A percentile compares a stretch with the other conserved stretches of the same genome.
Evolutionary conservation across 805 yeast genomes (phyloP).

Genomic region (Diddensiella caesifluorescens): DNA sequence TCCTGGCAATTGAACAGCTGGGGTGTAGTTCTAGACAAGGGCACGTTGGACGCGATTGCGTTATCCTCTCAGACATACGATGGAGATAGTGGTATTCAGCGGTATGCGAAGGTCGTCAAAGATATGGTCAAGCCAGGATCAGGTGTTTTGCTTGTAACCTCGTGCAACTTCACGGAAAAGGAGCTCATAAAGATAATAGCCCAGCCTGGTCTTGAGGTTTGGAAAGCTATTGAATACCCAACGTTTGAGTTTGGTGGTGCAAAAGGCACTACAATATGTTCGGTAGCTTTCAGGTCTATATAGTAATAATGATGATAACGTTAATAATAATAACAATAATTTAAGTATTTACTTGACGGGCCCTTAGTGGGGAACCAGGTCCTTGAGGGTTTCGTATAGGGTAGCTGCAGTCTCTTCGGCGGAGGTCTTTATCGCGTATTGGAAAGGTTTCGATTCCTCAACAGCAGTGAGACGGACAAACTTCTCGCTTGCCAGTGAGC

Average conservation of each 20-base stretch:
- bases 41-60: constrained; percentile 96
- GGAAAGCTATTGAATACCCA: constrained; percentile 72
- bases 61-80: constrained; percentile 55
- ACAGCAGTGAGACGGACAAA: constrained; percentile 70
- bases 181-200: constrained; percentile 61
- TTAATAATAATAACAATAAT: neutral
- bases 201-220: constrained; percentile 44
- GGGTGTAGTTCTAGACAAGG: constrained; percentile 85
- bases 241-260: constrained; percentile 84
- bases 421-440: constrained; percentile 74
- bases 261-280: constrained; percentile 82
- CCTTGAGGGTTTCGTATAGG: constrained; percentile 40
- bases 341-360: too few relatives aligned
- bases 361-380: too few relatives aligned
- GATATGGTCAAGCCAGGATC: constrained; percentile 51
- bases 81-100: constrained; percentile 33
- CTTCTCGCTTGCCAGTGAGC: constrained; percentile 78
- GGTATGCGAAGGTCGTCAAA: constrained; percentile 58
- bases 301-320: neutral
- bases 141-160: constrained; percentile 68
- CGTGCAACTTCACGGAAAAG: constrained; percentile 86
- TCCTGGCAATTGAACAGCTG: constrained; percentile 39
- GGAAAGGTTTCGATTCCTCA: constrained; percentile 63
- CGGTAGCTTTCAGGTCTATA: constrained; percentile 57
- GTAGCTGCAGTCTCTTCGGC: constrained; percentile 55